Evolutionary conservation across 805 yeast species (phyloP).

Genomic region (Scheffersomyces amazonensis): DNA sequence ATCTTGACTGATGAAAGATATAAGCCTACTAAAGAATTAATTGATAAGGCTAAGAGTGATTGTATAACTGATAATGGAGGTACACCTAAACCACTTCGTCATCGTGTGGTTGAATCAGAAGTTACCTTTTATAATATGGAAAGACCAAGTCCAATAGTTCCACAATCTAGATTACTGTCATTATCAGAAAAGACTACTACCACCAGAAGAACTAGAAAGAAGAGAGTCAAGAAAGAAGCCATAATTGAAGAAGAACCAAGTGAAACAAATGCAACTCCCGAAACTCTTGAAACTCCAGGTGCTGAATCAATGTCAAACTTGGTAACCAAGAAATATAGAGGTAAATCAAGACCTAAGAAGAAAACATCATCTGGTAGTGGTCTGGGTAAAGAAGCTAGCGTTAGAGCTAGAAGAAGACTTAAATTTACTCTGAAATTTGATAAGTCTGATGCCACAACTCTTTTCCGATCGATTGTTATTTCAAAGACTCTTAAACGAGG

Average conservation of each 20-base stretch:
- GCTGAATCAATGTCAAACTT: conserved; percentile 3
- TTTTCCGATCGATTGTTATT: conserved; percentile 66
- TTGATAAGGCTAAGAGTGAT: conserved; percentile 21
- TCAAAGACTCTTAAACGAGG: conserved; percentile 58
- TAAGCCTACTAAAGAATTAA: conserved; percentile 25
- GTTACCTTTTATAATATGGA: conserved; percentile 18
- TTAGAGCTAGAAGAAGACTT: conserved; percentile 8
- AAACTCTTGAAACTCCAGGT: background rate
- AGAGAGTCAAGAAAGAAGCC: background rate
- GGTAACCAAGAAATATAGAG: conserved; percentile 10
- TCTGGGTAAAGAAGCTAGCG: background rate
- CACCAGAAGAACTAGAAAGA: background rate
- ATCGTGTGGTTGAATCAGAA: conserved; percentile 25
- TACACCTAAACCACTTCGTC: conserved; percentile 8
- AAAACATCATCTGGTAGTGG: background rate
- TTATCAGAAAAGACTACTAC: conserved; percentile 5
- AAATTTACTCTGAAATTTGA: conserved; percentile 23
- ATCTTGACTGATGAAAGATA: conserved; percentile 23
- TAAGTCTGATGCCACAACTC: conserved; percentile 47
- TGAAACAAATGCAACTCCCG: background rate
- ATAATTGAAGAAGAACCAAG: background rate
- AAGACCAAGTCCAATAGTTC: conserved; percentile 5
- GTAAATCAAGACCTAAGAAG: conserved; percentile 10
- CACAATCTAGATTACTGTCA: conserved; percentile 19
- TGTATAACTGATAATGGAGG: conserved; percentile 25